Base-by-base conservation (phyloP, 1,284 basidiomycete species). In the Pyrrhoderma lamaoense region DNA sequence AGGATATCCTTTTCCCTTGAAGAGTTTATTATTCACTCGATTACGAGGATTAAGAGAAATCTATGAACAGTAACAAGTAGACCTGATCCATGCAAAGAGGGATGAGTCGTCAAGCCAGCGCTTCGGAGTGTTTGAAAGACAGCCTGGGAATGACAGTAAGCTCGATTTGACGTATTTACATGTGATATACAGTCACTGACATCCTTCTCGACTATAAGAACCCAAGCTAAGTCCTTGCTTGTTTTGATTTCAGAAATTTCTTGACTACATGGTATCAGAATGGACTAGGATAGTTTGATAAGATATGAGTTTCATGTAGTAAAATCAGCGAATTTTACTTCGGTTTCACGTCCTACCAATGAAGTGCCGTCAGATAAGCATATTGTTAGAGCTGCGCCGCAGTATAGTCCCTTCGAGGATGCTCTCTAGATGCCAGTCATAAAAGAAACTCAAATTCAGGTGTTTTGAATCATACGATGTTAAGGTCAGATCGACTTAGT, bases 191-290 rank as follows among this genome's bases (percentile, higher is more conserved):
- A 8, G 9, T 40, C 22, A 22, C 42, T 13, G 38, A 86, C 93
- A 69, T 97, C 93, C 69, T 97, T 97, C 66, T 97, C 93, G 9
- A 96, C 77, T 0, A 96, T 70, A 14, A 96, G 71, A 3, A 95
- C 76, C 86, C 89, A 96, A 0, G 72, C 59, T 3, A 91, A 61
- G 38, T 73, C 66, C 5, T 74, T 66, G 0, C 71, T 63, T 0
- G 85, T 61, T 18, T 75, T 68, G 54, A 93, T 75, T 0, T 69
- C 68, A 7, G 70, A 64, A 38, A 95, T 85, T 42, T 82, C 78
- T 61, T 90, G 87, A 19, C 76, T 74, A 0, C 76, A 73, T 1
- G 91, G 91, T 52, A 95, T 88, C 22, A 94, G 70, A 0, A 76
- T 72, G 1, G 80, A 78, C 89, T 93, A 57, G 2, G 13, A 27